Evolutionary conservation across 2,329 filamentous ascomycete species (phyloP).

Genomic region (Aspergillus pseudoglaucus): DNA sequence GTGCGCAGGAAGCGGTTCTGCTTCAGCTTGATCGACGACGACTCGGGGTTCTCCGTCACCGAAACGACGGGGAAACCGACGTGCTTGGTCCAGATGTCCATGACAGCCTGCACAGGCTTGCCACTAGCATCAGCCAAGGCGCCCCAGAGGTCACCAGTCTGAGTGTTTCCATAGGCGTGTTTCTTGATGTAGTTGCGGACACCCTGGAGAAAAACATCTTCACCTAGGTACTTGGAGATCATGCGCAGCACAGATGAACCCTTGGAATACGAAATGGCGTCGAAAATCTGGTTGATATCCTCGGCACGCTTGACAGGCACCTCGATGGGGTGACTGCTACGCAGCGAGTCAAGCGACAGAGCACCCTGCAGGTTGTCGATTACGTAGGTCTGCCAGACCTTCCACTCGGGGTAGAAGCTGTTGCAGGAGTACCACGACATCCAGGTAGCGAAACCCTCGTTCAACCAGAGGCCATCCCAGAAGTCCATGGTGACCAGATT

Average conservation of each 20-base stretch:
- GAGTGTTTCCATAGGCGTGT: conserved; percentile 92
- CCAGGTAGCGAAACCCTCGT: conserved; percentile 86
- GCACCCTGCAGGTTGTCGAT: conserved; percentile 87
- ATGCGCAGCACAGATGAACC: conserved; percentile 93
- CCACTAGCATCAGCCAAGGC: conserved; percentile 82
- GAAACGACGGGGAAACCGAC: conserved; percentile 88
- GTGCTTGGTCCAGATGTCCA: conserved; percentile 96
- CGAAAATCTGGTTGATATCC: conserved; percentile 97
- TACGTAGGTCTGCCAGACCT: conserved; percentile 93
- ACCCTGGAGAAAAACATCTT: conserved; percentile 88
- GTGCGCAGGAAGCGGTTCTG: conserved; percentile 94
- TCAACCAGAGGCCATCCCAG: conserved; percentile 96
- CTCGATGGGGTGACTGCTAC: conserved; percentile 94
- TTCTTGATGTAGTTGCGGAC: conserved; percentile 88
- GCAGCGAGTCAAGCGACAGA: conserved; percentile 77
- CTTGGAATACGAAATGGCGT: conserved; percentile 95
- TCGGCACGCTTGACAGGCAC: conserved; percentile 92
- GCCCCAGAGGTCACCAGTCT: conserved; percentile 85
- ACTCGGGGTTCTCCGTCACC: conserved; percentile 67
- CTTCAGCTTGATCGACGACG: conserved; percentile 74
- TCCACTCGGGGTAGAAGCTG: conserved; percentile 94
- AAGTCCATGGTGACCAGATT: conserved; percentile 98
- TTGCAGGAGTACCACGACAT: conserved; percentile 95
- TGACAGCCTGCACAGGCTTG: conserved; percentile 82
- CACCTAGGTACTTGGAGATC: conserved; percentile 92